Percentiles rank a stretch among this genome's conserved stretches.
These are phyloP conservation scores for Phaeomoniella chlamydospora DNA, from an alignment of 2,329 filamentous ascomycete genomes.

Conservation along the genomic window DNA sequence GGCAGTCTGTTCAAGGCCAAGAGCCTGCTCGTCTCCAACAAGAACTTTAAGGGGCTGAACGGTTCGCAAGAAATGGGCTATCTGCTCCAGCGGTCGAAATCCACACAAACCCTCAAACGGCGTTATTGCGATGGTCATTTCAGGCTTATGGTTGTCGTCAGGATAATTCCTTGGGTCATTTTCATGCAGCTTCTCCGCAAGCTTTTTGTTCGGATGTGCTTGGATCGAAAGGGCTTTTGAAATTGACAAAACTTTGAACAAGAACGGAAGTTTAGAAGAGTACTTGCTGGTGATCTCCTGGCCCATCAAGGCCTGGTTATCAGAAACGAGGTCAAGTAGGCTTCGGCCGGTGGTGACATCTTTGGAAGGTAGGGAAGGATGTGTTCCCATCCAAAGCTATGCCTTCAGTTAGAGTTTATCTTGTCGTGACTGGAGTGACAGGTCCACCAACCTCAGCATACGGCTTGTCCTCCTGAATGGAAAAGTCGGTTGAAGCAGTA, in stretches of 20 bases:
- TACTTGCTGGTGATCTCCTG: constrained; percentile 59
- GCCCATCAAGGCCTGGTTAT: constrained; percentile 74
- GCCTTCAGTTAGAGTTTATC: constrained; percentile 37
- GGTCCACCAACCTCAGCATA: constrained; percentile 67
- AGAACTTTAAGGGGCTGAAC: constrained; percentile 51
- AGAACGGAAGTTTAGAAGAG: constrained; percentile 72
- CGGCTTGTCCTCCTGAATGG: constrained; percentile 71
- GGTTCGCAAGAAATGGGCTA: constrained; percentile 64
- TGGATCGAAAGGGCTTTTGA: constrained; percentile 94
- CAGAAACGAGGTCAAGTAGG: constrained; percentile 72
- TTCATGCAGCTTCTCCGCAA: constrained; percentile 76
- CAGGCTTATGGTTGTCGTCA: constrained; percentile 98
- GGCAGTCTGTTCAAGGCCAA: constrained; percentile 37
- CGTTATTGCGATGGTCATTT: constrained; percentile 97
- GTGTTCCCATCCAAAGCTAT: constrained; percentile 97
- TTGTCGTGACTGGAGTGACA: not conserved
- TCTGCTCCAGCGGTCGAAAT: constrained; percentile 77
- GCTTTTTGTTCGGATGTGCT: constrained; percentile 89
- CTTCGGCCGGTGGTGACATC: constrained; percentile 72
- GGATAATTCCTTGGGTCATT: constrained; percentile 89
- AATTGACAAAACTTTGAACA: constrained; percentile 96
- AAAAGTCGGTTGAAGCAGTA: constrained; percentile 60
- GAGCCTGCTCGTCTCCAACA: constrained; percentile 50
- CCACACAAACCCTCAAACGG: constrained; percentile 93
- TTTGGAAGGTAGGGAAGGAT: constrained; percentile 88